Evolutionary conservation across 768 basidiomycete species (phyloP), one percentile per base, ranked within the genome.

Genomic region (Thelephora aurantiotincta): DNA sequence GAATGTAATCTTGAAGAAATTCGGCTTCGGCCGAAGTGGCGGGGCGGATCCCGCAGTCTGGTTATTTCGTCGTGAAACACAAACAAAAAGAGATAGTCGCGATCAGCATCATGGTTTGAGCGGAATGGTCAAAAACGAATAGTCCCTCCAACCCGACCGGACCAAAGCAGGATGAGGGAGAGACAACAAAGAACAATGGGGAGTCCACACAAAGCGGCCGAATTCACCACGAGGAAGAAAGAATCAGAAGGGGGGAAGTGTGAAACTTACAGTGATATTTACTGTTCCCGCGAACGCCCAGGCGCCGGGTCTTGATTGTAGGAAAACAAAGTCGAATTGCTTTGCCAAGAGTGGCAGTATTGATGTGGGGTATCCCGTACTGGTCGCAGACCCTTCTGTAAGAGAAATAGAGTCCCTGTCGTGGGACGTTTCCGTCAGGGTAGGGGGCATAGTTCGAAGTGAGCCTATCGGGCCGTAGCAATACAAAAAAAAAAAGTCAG

Each of bases 281-380:
- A 69, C 86, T 89, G 70, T 94, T 92, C 45, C 91, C 91, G 65
- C 92, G 70, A 50, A 89, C 89, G 50, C 92, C 92, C 50, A 96
- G 66, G 50, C 92, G 82, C 55, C 92, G 74, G 45, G 92, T 94
- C 75, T 91, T 93, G 73, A 96, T 92, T 52, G 84, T 87, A 44
- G 88, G 88, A 67, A 91, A 96, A 63, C 89, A 92, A 47, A 87
- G 75, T 52, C 90, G 75, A 59, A 96, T 91, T 42, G 91, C 90
- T 65, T 96, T 96, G 52, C 92, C 92, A 57, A 96, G 74, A 1
- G 91, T 91, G 54, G 92, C 92, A 34, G 91, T 90, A 70, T 93
- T 96, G 69, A 94, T 89, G 59, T 93, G 88, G 46, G 86, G 87
- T 51, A 92, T 86, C 45, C 85, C 84, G 66, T 92, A 89, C 65